phyloP scores from a whole-genome alignment of 306 rosid species.

The Canavalia ensiformis region DNA sequence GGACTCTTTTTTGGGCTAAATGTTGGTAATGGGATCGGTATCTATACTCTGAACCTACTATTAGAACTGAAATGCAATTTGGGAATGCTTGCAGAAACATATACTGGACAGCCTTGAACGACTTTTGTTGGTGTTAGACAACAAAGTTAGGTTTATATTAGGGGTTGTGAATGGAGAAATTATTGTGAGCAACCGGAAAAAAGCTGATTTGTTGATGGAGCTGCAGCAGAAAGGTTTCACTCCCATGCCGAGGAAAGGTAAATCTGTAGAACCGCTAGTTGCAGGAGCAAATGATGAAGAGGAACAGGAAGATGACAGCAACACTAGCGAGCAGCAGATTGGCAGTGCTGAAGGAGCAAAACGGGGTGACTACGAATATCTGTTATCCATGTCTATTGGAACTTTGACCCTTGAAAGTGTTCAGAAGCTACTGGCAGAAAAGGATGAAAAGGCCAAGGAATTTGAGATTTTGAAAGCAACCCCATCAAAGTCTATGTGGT shows the following conservation, averaged over 20 bases:
- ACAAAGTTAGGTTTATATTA: conserved; percentile 87
- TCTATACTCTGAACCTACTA: not conserved
- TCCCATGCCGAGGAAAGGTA: conserved; percentile 84
- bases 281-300: conserved; percentile 90
- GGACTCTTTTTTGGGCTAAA: too few relatives aligned
- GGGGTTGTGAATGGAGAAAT: conserved; percentile 90
- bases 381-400: conserved; percentile 80
- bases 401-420: conserved; percentile 85
- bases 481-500: conserved; percentile 78
- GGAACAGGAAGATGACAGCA: conserved; percentile 67
- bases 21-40: not conserved
- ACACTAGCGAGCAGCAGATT: conserved; percentile 61
- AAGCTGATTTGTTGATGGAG: conserved; percentile 80
- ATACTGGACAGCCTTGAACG: conserved; percentile 69
- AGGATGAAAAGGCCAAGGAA: conserved; percentile 64
- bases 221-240: conserved; percentile 88
- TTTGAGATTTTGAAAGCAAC: conserved; percentile 72
- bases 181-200: conserved; percentile 78
- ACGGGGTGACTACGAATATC: conserved; percentile 77
- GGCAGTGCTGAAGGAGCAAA: conserved; percentile 51
- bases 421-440: conserved; percentile 70
- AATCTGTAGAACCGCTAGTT: conserved; percentile 81
- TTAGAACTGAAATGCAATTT: conserved; percentile 33
- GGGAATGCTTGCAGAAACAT: conserved; percentile 63
- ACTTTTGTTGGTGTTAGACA: conserved; percentile 74